Evolutionary conservation across 768 basidiomycete species (phyloP).

Genomic region (Russula abietina): DNA sequence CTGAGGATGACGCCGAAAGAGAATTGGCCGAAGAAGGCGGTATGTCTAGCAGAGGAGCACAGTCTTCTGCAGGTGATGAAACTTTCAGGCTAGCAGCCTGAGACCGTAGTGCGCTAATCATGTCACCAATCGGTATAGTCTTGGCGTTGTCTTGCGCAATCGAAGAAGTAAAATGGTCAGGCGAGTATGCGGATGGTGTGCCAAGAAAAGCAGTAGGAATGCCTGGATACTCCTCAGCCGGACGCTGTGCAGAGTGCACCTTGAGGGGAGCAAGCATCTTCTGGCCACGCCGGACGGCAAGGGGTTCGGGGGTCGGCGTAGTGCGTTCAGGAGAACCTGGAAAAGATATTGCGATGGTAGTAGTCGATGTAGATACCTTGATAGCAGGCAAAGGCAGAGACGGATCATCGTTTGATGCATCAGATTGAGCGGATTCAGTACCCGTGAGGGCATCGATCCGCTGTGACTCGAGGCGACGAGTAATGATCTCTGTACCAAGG

Average conservation of each 20-base stretch:
- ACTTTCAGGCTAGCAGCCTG: conserved; percentile 24
- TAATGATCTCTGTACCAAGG: conserved; percentile 19
- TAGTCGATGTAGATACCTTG: conserved; percentile 33
- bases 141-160: conserved; percentile 8
- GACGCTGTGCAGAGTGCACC: conserved; percentile 25
- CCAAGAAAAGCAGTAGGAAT: conserved; percentile 42
- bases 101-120: conserved; percentile 34
- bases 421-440: background rate
- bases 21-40: conserved; percentile 9
- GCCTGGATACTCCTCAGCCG: conserved; percentile 34
- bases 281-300: conserved; percentile 39
- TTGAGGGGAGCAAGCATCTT: conserved; percentile 31
- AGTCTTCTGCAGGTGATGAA: conserved; percentile 14
- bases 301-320: conserved; percentile 23
- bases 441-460: conserved; percentile 7
- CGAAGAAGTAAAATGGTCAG: conserved; percentile 25
- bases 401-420: conserved; percentile 6
- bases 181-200: conserved; percentile 33
- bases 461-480: conserved; percentile 17
- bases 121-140: conserved; percentile 33
- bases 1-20: conserved; percentile 11
- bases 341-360: conserved; percentile 29
- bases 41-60: background rate
- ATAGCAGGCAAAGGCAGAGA: conserved; percentile 30
- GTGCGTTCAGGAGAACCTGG: conserved; percentile 24